Base-by-base conservation (phyloP, 441 rosid genomes). In the Metrosideros polymorpha region DNA sequence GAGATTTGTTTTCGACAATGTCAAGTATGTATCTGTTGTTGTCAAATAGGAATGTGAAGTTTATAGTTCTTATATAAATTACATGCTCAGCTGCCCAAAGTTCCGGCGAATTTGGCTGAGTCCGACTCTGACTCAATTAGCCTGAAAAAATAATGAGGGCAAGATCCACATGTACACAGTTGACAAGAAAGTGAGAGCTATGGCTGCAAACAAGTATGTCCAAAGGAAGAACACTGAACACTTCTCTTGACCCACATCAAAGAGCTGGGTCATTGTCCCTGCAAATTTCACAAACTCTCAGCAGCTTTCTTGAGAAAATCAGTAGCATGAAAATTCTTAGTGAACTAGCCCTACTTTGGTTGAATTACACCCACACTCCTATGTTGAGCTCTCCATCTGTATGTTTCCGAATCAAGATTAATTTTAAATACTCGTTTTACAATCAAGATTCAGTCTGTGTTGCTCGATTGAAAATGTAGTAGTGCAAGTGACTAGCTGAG, bases 211-310 rank as follows among this genome's bases (percentile, higher is more conserved):
- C 87, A 97, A 75, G 88, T 98, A 95, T 63, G 99, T 93, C 99
- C 99, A 96, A 35, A 95, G 89, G 91, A 93, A 92, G 83, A 96
- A 95, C 47, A 96, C 95, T 13, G 99, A 96, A 82, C 98, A 95
- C 89, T 98, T 99, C 85, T 96, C 98, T 92, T 94, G 98, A 7
- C 94, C 98, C 82, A 95, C 98, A 92, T 94, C 92, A 84, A 91
- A 95, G 53, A 96, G 91, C 86, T 96, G 96, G 12, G 99, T 87
- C 98, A 96, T 96, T 7, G 97, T 95, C 52, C 97, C 98, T 93
- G 94, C 88, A 86, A 39, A 71, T 35, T 71, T 71, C 79, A 39
- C 79, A 39, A 71, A 39, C 79, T 71, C 79, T 71, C 79, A 71
- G 79, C 47, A 19, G n/a, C 47, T 71, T 71, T 3, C n/a, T 39